Conservation (phyloP, 2,329 filamentous ascomycete species). For the Cladobotryum protrusum region DNA sequence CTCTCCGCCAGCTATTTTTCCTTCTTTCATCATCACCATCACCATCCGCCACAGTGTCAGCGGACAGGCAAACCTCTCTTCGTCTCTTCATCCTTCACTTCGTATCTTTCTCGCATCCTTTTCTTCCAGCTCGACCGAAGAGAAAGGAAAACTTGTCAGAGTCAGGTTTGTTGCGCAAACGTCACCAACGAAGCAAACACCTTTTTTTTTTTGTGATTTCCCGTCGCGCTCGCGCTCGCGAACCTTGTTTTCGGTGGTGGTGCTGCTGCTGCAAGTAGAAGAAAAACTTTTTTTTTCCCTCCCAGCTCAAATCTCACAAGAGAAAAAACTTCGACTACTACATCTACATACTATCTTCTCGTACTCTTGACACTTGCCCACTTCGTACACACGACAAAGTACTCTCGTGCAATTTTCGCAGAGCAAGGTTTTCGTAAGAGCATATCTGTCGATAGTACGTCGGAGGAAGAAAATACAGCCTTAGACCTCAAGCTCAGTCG, state of each 20-base stretch:
- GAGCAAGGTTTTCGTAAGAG: constrained; percentile 10
- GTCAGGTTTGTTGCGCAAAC: too few species aligned
- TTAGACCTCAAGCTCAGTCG: constrained; percentile 5
- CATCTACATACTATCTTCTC: constrained; percentile 6
- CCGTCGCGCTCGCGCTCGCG: background rate
- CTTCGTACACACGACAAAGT: constrained; percentile 15
- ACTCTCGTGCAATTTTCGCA: constrained; percentile 12
- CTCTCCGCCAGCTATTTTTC: too few species aligned
- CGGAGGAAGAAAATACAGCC: constrained; percentile 3
- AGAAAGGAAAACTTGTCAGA: too few species aligned
- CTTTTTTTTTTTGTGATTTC: background rate
- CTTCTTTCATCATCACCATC: too few species aligned
- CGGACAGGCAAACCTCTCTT: too few species aligned
- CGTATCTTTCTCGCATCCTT: background rate
- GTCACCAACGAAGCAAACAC: too few species aligned
- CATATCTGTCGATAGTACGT: constrained; percentile 10
- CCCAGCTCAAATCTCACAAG: constrained; percentile 10
- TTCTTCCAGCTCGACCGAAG: background rate
- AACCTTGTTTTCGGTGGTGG: background rate
- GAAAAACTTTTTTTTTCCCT: constrained; percentile 12
- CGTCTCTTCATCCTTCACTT: too few species aligned
- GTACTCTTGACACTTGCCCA: constrained; percentile 13
- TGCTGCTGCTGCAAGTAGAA: constrained; percentile 14
- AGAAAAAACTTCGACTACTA: constrained; percentile 4
- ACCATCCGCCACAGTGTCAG: too few species aligned